Percentiles rank a stretch among this genome's conserved stretches.
These are phyloP conservation scores for Saccharomyces jurei DNA, from an alignment of 805 yeast genomes.

Conservation along the genomic window DNA sequence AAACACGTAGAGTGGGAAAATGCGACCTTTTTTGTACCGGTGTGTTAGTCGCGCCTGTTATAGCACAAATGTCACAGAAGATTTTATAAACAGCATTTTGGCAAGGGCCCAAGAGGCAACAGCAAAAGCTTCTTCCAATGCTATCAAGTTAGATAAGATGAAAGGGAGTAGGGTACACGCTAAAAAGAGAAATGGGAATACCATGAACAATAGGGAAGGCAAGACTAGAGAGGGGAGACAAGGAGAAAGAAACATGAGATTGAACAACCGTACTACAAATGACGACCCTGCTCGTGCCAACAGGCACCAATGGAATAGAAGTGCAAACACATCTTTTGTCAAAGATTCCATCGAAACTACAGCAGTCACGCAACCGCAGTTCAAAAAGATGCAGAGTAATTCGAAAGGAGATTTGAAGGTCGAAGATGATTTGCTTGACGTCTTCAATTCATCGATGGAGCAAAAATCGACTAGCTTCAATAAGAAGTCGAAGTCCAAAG, in stretches of 20 bases:
- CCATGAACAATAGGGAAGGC: constrained; percentile 2
- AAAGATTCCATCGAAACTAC: not conserved
- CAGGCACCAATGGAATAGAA: not conserved
- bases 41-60: constrained; percentile 9
- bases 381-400: not conserved
- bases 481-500: not conserved
- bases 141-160: not conserved
- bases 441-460: not conserved
- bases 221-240: constrained; percentile 1
- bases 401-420: not conserved
- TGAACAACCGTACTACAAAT: not conserved
- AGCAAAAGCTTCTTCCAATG: constrained; percentile 11
- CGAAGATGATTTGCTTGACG: not conserved
- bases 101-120: constrained; percentile 28
- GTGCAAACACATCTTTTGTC: not conserved
- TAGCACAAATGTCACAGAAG: constrained; percentile 24
- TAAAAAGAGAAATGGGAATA: not conserved
- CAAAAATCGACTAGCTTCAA: not conserved
- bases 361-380: not conserved
- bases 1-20: not conserved
- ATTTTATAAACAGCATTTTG: constrained; percentile 25
- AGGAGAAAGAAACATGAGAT: not conserved
- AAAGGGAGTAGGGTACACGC: constrained; percentile 2
- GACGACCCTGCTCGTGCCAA: not conserved
- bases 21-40: not conserved